Evolutionary conservation across 2,329 filamentous ascomycete species (phyloP), one percentile per base, ranked within the genome.

Genomic region (Colletotrichum coccodes): DNA sequence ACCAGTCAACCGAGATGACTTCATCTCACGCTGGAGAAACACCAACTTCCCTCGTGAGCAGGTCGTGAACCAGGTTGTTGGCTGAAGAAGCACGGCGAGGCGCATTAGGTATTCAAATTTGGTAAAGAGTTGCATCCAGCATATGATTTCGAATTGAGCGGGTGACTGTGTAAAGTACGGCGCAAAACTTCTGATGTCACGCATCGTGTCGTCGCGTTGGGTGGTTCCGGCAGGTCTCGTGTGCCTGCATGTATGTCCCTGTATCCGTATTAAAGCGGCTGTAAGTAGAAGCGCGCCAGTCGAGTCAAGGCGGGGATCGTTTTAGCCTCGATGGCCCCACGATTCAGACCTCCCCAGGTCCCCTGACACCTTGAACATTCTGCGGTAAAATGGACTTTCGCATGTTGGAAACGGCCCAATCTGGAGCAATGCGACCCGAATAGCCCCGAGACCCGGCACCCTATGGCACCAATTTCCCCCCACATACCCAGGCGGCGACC

Each of bases 1-100:
- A 36, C 28, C 28, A 94, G 92, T 94, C 72, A 93, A 92, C 73
- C 89, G 90, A 38, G 94, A 97, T 73, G 94, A 97, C 78, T 97
- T 91, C 72, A 84, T 93, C 70, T 95, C 93, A 18, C 87, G 91
- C 67, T 94, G 91, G 84, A 87, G 91, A 71, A 90, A 92, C 73
- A 91, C 91, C 4, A 94, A 93, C 76, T 90, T 87, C 70, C 73
- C 80, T 0, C 79, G 81, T n/a, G 77, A 85, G 21, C 73, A 84
- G 23, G 82, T 88, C 32, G 76, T 86, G 26, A 69, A 64, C 57
- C 68, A 69, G 44, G 70, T 72, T 59, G 68, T 61, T 12, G 70
- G 70, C 12, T 72, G 11, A 64, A 52, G 16, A 42, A 1, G 36
- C 44, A 44, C 44, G 7, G 30, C 28, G 23, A 46, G 54, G 54